Conservation (phyloP, 2,329 filamentous ascomycete species). For the Calonectria pteridis region DNA sequence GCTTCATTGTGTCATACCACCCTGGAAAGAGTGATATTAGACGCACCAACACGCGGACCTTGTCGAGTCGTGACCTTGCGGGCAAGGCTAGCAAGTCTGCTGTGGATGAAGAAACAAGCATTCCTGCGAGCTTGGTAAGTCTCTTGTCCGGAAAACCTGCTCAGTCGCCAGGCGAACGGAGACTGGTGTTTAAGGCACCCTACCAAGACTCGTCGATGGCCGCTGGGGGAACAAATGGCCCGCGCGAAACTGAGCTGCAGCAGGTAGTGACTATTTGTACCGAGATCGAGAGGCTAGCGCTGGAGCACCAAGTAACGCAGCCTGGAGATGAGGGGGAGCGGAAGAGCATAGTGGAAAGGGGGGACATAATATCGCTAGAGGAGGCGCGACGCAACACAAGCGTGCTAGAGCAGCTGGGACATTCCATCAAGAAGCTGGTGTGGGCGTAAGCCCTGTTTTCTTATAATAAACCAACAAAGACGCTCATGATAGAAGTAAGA, state of each 20-base stretch:
- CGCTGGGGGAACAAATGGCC: conserved; percentile 61
- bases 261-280: conserved; percentile 75
- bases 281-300: conserved; percentile 79
- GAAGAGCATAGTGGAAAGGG: conserved; percentile 64
- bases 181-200: conserved; percentile 68
- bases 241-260: conserved; percentile 65
- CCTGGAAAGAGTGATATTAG: conserved; percentile 78
- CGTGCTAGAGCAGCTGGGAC: conserved; percentile 86
- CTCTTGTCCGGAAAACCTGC: conserved; percentile 56
- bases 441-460: conserved; percentile 69
- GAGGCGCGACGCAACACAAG: conserved; percentile 92
- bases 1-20: conserved; percentile 83
- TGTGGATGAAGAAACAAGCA: conserved; percentile 34
- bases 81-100: conserved; percentile 37
- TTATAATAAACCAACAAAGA: conserved; percentile 29
- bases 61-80: conserved; percentile 66
- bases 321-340: conserved; percentile 58
- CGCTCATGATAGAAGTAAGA: conserved; percentile 23
- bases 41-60: conserved; percentile 86
- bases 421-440: conserved; percentile 93
- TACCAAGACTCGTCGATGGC: conserved; percentile 66
- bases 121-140: conserved; percentile 53
- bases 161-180: conserved; percentile 44
- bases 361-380: conserved; percentile 83
- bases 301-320: conserved; percentile 58